Evolutionary conservation across 345 rosid genomes (phyloP).

Genomic region (Isatis tinctoria): DNA sequence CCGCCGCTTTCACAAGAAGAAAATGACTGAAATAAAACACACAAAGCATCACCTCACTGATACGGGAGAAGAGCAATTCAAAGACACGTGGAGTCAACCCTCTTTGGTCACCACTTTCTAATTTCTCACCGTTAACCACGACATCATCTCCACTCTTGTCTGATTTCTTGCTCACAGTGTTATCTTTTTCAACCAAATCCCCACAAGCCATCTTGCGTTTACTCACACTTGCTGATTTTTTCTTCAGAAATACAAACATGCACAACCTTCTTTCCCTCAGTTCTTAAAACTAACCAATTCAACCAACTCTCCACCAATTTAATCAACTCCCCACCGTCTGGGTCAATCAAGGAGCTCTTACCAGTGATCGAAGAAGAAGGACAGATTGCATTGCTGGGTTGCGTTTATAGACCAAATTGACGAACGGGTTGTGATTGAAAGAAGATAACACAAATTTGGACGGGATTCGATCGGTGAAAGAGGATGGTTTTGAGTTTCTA

Average conservation of each 20-base stretch:
- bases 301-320: conserved; percentile 61
- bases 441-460: not conserved
- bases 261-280: too few relatives aligned
- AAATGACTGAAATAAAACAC: conserved; percentile 9
- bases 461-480: conserved; percentile 28
- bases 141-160: not conserved
- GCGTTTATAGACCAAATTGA: conserved; percentile 19
- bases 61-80: conserved; percentile 69
- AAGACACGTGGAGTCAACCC: conserved; percentile 95
- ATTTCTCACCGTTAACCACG: too few relatives aligned
- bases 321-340: conserved; percentile 80
- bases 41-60: conserved; percentile 64
- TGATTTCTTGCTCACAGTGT: not conserved
- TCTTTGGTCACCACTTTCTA: conserved; percentile 73
- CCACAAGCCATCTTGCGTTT: not conserved
- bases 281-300: too few relatives aligned
- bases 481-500: conserved; percentile 7
- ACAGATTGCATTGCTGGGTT: conserved; percentile 26
- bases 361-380: conserved; percentile 22
- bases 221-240: not conserved
- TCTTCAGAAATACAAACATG: too few relatives aligned
- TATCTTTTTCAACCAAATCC: conserved; percentile 12
- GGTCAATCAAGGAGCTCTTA: conserved; percentile 82
- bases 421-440: conserved; percentile 39
- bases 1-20: not conserved